These are phyloP conservation scores for Saccharomyces hybrid DNA, from an alignment of 1,139 yeast species.

Conservation along the genomic window DNA sequence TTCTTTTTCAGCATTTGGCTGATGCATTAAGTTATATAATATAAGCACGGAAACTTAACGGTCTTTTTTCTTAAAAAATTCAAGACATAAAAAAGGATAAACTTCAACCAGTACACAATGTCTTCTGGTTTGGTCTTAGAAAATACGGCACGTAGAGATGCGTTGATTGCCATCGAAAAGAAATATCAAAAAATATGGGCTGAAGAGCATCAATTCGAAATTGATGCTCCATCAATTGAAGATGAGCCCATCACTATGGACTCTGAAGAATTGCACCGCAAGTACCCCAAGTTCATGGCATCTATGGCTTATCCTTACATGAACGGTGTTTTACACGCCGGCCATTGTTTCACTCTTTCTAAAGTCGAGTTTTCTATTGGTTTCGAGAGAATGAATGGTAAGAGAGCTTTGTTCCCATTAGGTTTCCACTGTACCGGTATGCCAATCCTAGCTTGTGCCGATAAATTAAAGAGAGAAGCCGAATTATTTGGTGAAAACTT, in stretches of 20 bases:
- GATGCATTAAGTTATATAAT: not conserved
- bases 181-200: conserved; percentile 85
- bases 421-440: conserved; percentile 99
- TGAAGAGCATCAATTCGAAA: conserved; percentile 74
- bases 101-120: not conserved
- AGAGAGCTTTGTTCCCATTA: conserved; percentile 85
- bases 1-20: not conserved
- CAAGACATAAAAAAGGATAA: not conserved
- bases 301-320: conserved; percentile 98
- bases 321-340: conserved; percentile 98
- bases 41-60: not conserved
- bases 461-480: conserved; percentile 84
- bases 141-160: conserved; percentile 85
- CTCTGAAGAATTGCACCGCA: conserved; percentile 61
- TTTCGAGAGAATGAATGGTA: conserved; percentile 91
- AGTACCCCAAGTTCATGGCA: conserved; percentile 80
- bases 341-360: conserved; percentile 91
- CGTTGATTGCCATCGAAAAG: conserved; percentile 80
- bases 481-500: conserved; percentile 85
- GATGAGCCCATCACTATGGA: conserved; percentile 51
- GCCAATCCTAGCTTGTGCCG: conserved; percentile 98
- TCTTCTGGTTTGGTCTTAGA: conserved; percentile 31
- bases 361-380: conserved; percentile 93
- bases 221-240: conserved; percentile 76
- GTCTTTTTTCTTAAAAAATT: not conserved